phyloP scores from a whole-genome alignment of 2,329 filamentous ascomycete genomes.

The Dothistroma septosporum region DNA sequence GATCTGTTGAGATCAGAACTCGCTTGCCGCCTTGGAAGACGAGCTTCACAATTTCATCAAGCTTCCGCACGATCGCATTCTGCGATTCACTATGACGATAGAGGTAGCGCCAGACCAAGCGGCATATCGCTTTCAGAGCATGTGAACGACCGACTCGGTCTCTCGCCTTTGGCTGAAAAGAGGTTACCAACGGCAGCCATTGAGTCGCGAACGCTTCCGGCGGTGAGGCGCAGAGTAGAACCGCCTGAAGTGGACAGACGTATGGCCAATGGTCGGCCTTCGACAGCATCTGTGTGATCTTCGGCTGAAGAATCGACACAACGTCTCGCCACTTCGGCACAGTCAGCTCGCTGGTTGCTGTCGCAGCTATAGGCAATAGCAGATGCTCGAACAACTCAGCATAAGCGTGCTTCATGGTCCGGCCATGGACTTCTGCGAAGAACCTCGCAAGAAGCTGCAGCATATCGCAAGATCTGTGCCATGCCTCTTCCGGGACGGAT shows the following conservation, averaged over 20 bases:
- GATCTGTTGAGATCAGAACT: slow-evolving; percentile 76
- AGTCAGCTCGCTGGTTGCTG: slow-evolving; percentile 67
- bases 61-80: slow-evolving; percentile 65
- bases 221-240: slow-evolving; percentile 82
- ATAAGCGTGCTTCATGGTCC: slow-evolving; percentile 87
- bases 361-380: slow-evolving; percentile 79
- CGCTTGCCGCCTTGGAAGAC: slow-evolving; percentile 77
- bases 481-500: slow-evolving; percentile 66
- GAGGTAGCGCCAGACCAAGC: slow-evolving; percentile 89
- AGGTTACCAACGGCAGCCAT: slow-evolving; percentile 77
- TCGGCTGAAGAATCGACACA: slow-evolving; percentile 70
- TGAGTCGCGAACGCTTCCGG: slow-evolving; percentile 77
- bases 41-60: slow-evolving; percentile 84
- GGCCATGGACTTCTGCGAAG: slow-evolving; percentile 81
- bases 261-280: slow-evolving; percentile 91
- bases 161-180: slow-evolving; percentile 75
- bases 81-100: slow-evolving; percentile 70
- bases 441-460: slow-evolving; percentile 75
- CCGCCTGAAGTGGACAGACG: slow-evolving; percentile 81
- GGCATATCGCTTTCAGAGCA: slow-evolving; percentile 83
- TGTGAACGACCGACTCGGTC: slow-evolving; percentile 74
- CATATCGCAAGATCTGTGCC: slow-evolving; percentile 86
- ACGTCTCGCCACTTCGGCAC: slow-evolving; percentile 84
- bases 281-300: slow-evolving; percentile 76
- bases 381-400: slow-evolving; percentile 87